Percentiles rank a stretch among this genome's conserved stretches.
Evolutionary conservation across 805 yeast genomes (phyloP).

Genomic region (Candida multigemmis): DNA sequence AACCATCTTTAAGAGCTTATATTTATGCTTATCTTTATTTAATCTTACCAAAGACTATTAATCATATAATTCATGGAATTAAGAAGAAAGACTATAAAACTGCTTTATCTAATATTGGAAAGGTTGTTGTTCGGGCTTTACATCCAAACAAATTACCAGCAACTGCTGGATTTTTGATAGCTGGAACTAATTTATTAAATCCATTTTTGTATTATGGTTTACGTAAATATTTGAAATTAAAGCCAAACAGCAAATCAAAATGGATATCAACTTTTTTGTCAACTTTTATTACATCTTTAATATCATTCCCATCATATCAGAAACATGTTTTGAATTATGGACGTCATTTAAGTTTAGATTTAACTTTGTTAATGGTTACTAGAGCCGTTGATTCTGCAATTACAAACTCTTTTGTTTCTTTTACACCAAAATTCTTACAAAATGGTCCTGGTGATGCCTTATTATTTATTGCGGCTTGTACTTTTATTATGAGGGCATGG

Average conservation of each 20-base stretch:
- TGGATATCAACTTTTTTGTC: conserved; percentile 15
- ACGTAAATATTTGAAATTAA: conserved; percentile 2
- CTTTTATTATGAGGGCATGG: conserved; percentile 29
- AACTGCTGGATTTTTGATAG: conserved; percentile 22
- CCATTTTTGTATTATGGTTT: conserved; percentile 9
- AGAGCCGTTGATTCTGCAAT: conserved; percentile 26
- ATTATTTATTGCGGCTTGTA: conserved; percentile 17
- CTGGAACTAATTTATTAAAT: conserved; percentile 20
- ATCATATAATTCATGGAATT: conserved; percentile 6
- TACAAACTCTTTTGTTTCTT: conserved; percentile 12
- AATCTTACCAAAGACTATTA: conserved; percentile 19
- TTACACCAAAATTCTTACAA: conserved; percentile 10
- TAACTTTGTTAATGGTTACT: conserved; percentile 24
- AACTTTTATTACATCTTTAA: conserved; percentile 16
- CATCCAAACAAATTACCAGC: conserved; percentile 24
- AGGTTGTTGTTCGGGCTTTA: conserved; percentile 13
- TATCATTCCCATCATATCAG: conserved; percentile 24
- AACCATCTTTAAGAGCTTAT: conserved; percentile 24
- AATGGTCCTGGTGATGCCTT: conserved; percentile 13
- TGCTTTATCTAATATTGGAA: conserved; percentile 8
- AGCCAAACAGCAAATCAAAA: conserved; percentile 3
- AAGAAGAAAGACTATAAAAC: conserved; percentile 8
- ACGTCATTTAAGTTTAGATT: conserved; percentile 23
- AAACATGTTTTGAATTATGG: conserved; percentile 16
- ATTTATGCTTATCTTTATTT: conserved; percentile 24